These are phyloP conservation scores for Yarrowia sp. DNA, from an alignment of 805 yeast species.

Conservation along the genomic window DNA sequence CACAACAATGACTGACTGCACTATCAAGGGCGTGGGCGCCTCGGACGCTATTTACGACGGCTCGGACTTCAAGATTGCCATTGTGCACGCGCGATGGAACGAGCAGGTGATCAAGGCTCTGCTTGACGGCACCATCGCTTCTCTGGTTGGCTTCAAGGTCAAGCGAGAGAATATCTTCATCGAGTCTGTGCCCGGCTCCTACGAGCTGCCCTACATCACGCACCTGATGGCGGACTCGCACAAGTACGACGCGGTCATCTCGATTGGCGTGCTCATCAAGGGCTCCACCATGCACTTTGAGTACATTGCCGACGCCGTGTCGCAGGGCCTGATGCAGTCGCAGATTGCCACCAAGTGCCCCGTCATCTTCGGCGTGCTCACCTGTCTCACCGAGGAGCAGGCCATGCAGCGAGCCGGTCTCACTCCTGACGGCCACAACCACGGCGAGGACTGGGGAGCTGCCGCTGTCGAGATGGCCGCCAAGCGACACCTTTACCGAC, in stretches of 20 bases:
- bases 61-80: slow-evolving; percentile 69
- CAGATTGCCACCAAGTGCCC: slow-evolving; percentile 76
- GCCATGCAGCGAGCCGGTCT: slow-evolving; percentile 93
- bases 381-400: slow-evolving; percentile 93
- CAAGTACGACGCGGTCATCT: slow-evolving; percentile 76
- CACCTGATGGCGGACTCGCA: slow-evolving; percentile 48
- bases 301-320: slow-evolving; percentile 89
- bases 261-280: slow-evolving; percentile 93
- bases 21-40: slow-evolving; percentile 80
- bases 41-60: slow-evolving; percentile 73
- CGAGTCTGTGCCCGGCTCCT: slow-evolving; percentile 93
- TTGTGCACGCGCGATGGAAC: slow-evolving; percentile 98
- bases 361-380: slow-evolving; percentile 90
- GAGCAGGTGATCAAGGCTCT: slow-evolving; percentile 73
- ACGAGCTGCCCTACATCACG: slow-evolving; percentile 88
- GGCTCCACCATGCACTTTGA: slow-evolving; percentile 99
- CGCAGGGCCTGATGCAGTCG: slow-evolving; percentile 82
- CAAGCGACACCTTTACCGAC: slow-evolving; percentile 43
- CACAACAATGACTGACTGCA: slow-evolving; percentile 23
- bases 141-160: slow-evolving; percentile 71
- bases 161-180: slow-evolving; percentile 74
- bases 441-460: slow-evolving; percentile 98
- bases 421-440: slow-evolving; percentile 79
- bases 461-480: slow-evolving; percentile 95
- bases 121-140: slow-evolving; percentile 74